Conservation (phyloP, 345 rosid species). For the Salix viminalis region DNA sequence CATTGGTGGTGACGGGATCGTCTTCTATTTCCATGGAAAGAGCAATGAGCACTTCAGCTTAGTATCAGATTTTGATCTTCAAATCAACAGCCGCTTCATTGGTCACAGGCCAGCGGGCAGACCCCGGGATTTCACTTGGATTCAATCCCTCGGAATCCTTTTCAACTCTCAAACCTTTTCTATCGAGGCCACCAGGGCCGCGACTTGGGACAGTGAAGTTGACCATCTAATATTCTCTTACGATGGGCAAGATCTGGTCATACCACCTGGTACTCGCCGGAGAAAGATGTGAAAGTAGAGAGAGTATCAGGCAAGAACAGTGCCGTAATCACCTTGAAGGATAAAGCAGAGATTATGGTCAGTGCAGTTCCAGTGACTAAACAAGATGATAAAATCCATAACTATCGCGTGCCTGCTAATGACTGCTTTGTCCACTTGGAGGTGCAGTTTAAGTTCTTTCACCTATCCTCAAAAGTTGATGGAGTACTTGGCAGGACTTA, state of each 20-base stretch:
- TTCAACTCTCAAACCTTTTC: slow-evolving; percentile 50
- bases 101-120: slow-evolving; percentile 53
- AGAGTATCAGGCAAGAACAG: slow-evolving; percentile 53
- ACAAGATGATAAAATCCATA: slow-evolving; percentile 61
- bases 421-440: slow-evolving; percentile 69
- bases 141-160: slow-evolving; percentile 54
- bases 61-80: slow-evolving; percentile 49
- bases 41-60: slow-evolving; percentile 49
- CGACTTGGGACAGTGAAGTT: slow-evolving; percentile 44
- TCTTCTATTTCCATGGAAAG: slow-evolving; percentile 65
- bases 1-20: slow-evolving; percentile 58
- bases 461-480: slow-evolving; percentile 50
- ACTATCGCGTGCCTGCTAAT: slow-evolving; percentile 49
- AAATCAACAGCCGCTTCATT: slow-evolving; percentile 58
- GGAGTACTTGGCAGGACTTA: slow-evolving; percentile 62
- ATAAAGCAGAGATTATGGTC: slow-evolving; percentile 47
- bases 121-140: slow-evolving; percentile 62
- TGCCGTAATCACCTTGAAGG: slow-evolving; percentile 37
- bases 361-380: slow-evolving; percentile 64
- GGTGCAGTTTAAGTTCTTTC: slow-evolving; percentile 55
- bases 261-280: slow-evolving; percentile 45
- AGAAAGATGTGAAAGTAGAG: slow-evolving; percentile 48
- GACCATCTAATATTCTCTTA: slow-evolving; percentile 56
- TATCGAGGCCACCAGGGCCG: slow-evolving; percentile 49
- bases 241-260: slow-evolving; percentile 38